Evolutionary conservation across 1,284 basidiomycete species (phyloP).

Genomic region (Volvariella surrecta): DNA sequence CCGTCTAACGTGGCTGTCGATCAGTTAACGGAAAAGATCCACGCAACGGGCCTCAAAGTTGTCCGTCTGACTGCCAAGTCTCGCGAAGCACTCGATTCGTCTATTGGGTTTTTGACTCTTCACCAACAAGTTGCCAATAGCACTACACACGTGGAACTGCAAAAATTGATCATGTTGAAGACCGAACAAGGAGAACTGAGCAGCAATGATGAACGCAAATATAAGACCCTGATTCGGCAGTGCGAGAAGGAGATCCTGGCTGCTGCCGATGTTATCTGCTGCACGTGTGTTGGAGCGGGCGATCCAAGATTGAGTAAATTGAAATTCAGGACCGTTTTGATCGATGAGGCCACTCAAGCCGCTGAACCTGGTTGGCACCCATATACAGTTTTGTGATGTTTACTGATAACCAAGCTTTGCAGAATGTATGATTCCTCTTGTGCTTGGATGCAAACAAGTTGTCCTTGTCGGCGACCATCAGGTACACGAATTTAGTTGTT

Average conservation of each 20-base stretch:
- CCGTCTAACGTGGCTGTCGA: conserved; percentile 99
- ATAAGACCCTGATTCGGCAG: conserved; percentile 90
- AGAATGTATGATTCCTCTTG: conserved; percentile 99
- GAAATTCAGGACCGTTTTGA: conserved; percentile 97
- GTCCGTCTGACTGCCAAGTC: conserved; percentile 97
- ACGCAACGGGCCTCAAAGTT: conserved; percentile 93
- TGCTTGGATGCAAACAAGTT: conserved; percentile 97
- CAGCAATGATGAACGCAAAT: conserved; percentile 95
- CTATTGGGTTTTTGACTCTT: conserved; percentile 87
- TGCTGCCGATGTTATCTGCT: conserved; percentile 97
- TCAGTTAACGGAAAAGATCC: conserved; percentile 98
- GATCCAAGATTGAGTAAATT: conserved; percentile 93
- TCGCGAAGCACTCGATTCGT: conserved; percentile 93
- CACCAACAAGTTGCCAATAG: conserved; percentile 98
- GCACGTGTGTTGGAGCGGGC: conserved; percentile 96
- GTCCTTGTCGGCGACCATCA: conserved; percentile 98
- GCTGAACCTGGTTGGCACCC: conserved; percentile 81
- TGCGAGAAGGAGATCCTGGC: conserved; percentile 96
- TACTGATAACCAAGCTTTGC: conserved; percentile 13
- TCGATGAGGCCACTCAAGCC: conserved; percentile 98
- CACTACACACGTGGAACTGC: conserved; percentile 89
- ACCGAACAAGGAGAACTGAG: conserved; percentile 96
- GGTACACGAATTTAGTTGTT: conserved; percentile 21
- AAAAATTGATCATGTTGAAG: conserved; percentile 97
- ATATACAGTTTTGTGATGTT: conserved; percentile 4